Conservation (phyloP, 208 protist genomes). For the Leishmania martiniquensis region DNA sequence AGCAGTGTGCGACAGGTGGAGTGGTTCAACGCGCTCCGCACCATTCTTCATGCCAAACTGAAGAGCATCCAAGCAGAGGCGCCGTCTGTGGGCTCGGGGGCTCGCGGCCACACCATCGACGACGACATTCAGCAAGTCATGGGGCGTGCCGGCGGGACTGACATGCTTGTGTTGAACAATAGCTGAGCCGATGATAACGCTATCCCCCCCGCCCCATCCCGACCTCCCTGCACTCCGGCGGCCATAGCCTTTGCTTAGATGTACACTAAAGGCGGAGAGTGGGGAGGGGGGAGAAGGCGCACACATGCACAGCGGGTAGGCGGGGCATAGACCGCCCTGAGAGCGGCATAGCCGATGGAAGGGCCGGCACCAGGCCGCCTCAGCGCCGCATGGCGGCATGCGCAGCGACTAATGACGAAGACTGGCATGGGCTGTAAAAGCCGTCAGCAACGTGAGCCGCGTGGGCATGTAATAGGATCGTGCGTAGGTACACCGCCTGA, state of each 20-base stretch:
- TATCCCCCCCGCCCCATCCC: not conserved
- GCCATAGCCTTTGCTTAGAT: constrained; percentile 6
- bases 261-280: constrained; percentile 17
- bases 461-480: not conserved
- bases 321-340: not conserved
- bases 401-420: not conserved
- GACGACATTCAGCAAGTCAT: constrained; percentile 45
- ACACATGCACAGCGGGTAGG: not conserved
- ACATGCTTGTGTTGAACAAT: constrained; percentile 68
- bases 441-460: not conserved
- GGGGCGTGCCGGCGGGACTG: constrained; percentile 43
- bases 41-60: constrained; percentile 40
- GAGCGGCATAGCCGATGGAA: not conserved
- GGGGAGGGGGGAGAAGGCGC: not conserved
- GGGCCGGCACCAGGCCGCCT: not conserved
- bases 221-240: not conserved
- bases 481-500: not conserved
- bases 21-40: constrained; percentile 48
- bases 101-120: constrained; percentile 23
- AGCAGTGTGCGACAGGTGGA: constrained; percentile 84
- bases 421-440: not conserved
- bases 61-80: constrained; percentile 19
- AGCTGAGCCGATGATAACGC: constrained; percentile 30
- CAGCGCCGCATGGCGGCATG: not conserved
- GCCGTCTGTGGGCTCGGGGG: not conserved